A percentile compares a stretch with the other conserved stretches of the same genome.
Conservation (phyloP, 225 moss, liverwort and hornwort genomes). For the Polytrichum commune region DNA sequence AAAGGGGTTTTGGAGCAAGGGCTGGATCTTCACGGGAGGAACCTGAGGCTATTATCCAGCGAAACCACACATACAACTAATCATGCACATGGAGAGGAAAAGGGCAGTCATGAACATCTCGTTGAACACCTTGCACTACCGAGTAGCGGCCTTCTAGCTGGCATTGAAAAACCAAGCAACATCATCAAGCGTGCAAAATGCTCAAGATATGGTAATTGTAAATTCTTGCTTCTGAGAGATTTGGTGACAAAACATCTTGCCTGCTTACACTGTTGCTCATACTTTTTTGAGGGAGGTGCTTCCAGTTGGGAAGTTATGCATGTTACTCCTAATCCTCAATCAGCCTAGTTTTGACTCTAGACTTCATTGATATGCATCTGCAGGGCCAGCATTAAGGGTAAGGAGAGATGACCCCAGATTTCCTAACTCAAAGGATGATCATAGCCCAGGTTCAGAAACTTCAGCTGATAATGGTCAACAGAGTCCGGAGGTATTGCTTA, state of each 20-base stretch:
- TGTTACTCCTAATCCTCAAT: too few species aligned
- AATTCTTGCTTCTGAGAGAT: not conserved
- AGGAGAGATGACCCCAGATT: slow-evolving; percentile 38
- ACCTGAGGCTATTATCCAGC: slow-evolving; percentile 3
- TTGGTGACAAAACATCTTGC: not conserved
- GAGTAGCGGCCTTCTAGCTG: slow-evolving; percentile 13
- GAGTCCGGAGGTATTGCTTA: slow-evolving; percentile 26
- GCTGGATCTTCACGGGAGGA: slow-evolving; percentile 2
- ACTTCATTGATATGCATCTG: slow-evolving; percentile 4
- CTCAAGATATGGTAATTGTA: slow-evolving; percentile 29
- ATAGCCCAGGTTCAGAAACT: slow-evolving; percentile 41
- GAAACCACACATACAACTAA: slow-evolving; percentile 24
- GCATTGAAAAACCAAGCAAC: slow-evolving; percentile 10
- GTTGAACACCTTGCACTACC: slow-evolving; percentile 15
- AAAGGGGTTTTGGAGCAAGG: slow-evolving; percentile 19
- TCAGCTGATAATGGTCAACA: slow-evolving; percentile 28
- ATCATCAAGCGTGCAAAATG: slow-evolving; percentile 36
- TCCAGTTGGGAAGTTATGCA: too few species aligned
- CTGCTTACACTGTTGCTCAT: not conserved
- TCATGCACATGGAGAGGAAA: slow-evolving; percentile 20
- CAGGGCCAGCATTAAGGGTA: slow-evolving; percentile 54
- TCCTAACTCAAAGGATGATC: slow-evolving; percentile 11
- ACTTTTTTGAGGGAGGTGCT: not conserved
- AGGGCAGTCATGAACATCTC: slow-evolving; percentile 14
- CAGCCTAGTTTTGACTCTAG: too few species aligned